Evolutionary conservation across 1,284 basidiomycete species (phyloP).

Genomic region (Tylopilus orsonianus): DNA sequence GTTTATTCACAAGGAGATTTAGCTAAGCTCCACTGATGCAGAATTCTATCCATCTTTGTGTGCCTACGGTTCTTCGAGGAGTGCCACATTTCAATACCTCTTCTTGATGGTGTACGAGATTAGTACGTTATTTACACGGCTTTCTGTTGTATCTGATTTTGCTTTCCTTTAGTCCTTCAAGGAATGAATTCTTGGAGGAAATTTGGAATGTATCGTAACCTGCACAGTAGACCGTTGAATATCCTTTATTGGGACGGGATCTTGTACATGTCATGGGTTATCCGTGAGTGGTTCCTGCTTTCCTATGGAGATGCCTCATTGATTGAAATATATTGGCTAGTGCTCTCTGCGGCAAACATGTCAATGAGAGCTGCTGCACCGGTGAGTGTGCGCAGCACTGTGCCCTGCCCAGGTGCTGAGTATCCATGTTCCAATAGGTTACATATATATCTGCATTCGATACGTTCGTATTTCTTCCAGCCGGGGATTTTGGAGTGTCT

Average conservation of each 20-base stretch:
- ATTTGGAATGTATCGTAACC: conserved; percentile 24
- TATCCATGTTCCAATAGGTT: conserved; percentile 12
- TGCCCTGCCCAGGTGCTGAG: neutral
- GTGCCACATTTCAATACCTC: conserved; percentile 15
- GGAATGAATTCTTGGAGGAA: conserved; percentile 29
- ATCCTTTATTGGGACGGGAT: conserved; percentile 32
- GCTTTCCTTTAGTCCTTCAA: conserved; percentile 24
- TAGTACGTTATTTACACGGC: conserved; percentile 12
- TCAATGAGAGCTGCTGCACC: conserved; percentile 19
- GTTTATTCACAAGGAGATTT: neutral
- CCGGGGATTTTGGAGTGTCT: conserved; percentile 1
- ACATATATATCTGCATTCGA: conserved; percentile 23
- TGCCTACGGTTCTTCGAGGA: conserved; percentile 20
- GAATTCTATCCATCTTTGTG: conserved; percentile 26
- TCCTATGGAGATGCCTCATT: neutral
- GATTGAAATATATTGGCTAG: conserved; percentile 14
- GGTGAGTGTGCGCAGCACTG: conserved; percentile 12
- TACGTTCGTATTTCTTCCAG: conserved; percentile 27
- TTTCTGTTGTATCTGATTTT: neutral
- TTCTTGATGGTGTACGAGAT: conserved; percentile 30
- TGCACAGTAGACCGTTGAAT: conserved; percentile 21
- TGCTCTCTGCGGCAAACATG: conserved; percentile 22
- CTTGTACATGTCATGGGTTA: conserved; percentile 29
- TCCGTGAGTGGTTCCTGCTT: conserved; percentile 18
- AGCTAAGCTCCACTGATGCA: conserved; percentile 3